Conservation (phyloP, 2,329 filamentous ascomycete species). For the Paracoccidioides brasiliensis region DNA sequence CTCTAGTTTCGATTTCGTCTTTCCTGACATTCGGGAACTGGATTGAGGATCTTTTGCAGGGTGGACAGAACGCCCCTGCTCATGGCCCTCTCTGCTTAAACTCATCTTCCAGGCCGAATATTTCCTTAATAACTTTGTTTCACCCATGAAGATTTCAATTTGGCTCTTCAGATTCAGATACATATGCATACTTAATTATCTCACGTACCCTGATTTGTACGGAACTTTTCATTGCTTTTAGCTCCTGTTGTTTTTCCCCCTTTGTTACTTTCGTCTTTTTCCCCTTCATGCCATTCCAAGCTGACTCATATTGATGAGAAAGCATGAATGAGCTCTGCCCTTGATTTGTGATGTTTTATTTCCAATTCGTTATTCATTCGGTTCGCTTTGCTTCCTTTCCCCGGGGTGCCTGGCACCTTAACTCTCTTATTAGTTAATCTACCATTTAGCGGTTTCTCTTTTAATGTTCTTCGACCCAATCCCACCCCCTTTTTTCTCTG, state of each 20-base stretch:
- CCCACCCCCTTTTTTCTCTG: constrained; percentile 8
- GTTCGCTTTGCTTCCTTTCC: not conserved
- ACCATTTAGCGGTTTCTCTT: not conserved
- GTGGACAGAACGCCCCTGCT: too few species aligned
- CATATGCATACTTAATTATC: not conserved
- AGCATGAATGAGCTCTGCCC: not conserved
- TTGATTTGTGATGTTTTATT: not conserved
- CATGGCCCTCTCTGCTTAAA: too few species aligned
- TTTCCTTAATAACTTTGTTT: not conserved
- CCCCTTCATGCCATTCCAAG: not conserved
- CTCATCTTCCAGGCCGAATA: too few species aligned
- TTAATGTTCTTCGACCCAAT: not conserved
- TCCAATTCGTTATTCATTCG: not conserved
- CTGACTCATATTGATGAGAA: not conserved
- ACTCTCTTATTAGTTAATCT: not conserved
- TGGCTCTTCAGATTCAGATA: not conserved
- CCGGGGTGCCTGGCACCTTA: not conserved
- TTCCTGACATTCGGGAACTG: not conserved
- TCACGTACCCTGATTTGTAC: not conserved
- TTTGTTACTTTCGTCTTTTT: not conserved
- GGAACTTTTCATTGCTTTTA: not conserved
- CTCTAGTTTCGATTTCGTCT: constrained; percentile 39
- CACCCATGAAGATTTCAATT: not conserved
- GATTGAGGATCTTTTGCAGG: too few species aligned
- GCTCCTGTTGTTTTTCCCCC: not conserved